Percentiles rank a stretch among this genome's conserved stretches.
Conservation (phyloP, 139 green algal species). For the Bryopsis sp. region DNA sequence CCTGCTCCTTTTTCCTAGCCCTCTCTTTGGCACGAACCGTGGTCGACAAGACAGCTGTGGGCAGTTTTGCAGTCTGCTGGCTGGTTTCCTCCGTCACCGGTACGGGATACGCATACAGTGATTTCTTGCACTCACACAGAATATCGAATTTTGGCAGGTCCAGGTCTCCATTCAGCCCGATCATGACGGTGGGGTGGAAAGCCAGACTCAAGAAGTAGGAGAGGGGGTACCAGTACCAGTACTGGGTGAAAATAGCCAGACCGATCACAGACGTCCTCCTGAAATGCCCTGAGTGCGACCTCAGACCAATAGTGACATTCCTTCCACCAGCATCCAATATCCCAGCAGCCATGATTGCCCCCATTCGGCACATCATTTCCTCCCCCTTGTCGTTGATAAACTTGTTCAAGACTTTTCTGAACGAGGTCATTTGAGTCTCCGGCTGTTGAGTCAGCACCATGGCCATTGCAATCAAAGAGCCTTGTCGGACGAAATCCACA, state of each 20-base stretch:
- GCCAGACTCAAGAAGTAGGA: constrained; percentile 81
- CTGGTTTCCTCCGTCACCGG: constrained; percentile 50
- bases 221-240: constrained; percentile 98
- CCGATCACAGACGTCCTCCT: constrained; percentile 78
- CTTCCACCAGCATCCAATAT: constrained; percentile 61
- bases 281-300: constrained; percentile 60
- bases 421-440: constrained; percentile 49
- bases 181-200: constrained; percentile 76
- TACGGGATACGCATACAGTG: constrained; percentile 81
- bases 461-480: constrained; percentile 82
- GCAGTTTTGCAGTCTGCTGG: constrained; percentile 55
- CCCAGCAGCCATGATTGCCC: constrained; percentile 83
- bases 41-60: constrained; percentile 91
- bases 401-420: constrained; percentile 74
- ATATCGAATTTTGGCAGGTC: constrained; percentile 62
- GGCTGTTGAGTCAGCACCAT: constrained; percentile 86
- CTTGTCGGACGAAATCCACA: constrained; percentile 92
- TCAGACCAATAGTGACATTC: constrained; percentile 81
- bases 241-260: constrained; percentile 90
- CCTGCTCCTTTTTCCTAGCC: constrained; percentile 64
- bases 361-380: constrained; percentile 89
- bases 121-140: constrained; percentile 56
- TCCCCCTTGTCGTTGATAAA: constrained; percentile 85
- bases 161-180: constrained; percentile 78
- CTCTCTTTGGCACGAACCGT: constrained; percentile 74